Conservation (phyloP, 2,329 filamentous ascomycete species). For the Claviceps quebecensis region DNA sequence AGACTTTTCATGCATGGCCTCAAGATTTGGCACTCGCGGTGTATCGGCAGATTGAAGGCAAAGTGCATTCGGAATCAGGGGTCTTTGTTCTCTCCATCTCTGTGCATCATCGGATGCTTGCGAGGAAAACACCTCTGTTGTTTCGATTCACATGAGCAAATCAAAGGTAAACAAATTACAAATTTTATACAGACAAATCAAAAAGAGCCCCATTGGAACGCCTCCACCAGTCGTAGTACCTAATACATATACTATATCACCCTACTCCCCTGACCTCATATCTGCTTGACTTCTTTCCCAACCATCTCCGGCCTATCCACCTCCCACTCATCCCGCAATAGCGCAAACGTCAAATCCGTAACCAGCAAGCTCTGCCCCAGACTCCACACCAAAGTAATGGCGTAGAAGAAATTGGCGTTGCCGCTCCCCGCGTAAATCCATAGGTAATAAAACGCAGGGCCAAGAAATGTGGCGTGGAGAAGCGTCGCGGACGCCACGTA, state of each 20-base stretch:
- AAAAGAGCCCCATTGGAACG: not conserved
- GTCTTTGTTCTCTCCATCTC: too few species aligned
- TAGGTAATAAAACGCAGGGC: constrained; percentile 88
- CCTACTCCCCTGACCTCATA: constrained; percentile 32
- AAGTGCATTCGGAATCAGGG: too few species aligned
- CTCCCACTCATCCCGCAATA: constrained; percentile 87
- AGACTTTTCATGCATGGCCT: too few species aligned
- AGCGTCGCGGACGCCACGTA: constrained; percentile 75
- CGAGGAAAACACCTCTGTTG: too few species aligned
- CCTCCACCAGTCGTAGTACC: not conserved
- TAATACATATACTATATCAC: not conserved
- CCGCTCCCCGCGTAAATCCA: constrained; percentile 98
- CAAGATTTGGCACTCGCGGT: too few species aligned
- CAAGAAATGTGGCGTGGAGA: constrained; percentile 76
- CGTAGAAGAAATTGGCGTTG: constrained; percentile 99
- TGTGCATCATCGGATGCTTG: too few species aligned
- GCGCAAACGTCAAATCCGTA: constrained; percentile 76
- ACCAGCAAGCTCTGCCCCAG: constrained; percentile 75
- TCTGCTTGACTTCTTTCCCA: constrained; percentile 76
- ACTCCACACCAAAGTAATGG: constrained; percentile 97
- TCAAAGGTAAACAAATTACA: too few species aligned
- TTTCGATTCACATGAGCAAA: too few species aligned
- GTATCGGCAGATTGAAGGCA: too few species aligned
- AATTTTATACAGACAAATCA: too few species aligned
- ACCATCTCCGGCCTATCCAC: constrained; percentile 78